Percentiles rank a stretch among this genome's conserved stretches.
These are phyloP conservation scores for Pseudopithomyces chartarum DNA, from an alignment of 2,329 filamentous ascomycete genomes.

Conservation along the genomic window DNA sequence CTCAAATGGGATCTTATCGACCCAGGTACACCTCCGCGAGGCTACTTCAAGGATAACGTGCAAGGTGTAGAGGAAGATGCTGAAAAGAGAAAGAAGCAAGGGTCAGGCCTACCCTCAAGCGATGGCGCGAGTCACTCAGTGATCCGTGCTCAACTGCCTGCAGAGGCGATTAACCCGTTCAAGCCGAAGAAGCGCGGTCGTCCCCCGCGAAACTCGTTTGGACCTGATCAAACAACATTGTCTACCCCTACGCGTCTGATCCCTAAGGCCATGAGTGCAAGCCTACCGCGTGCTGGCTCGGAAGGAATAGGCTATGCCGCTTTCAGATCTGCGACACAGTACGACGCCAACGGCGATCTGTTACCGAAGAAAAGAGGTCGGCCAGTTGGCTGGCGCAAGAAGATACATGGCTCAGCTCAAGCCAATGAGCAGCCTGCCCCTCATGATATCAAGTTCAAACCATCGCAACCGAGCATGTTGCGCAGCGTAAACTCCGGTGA, in stretches of 20 bases:
- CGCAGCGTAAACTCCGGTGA: conserved; percentile 24
- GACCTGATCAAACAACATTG: conserved; percentile 21
- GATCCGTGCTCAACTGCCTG: conserved; percentile 27
- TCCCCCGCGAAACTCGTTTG: conserved; percentile 38
- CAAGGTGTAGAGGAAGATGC: conserved; percentile 36
- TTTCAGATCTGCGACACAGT: conserved; percentile 41
- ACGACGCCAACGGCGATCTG: conserved; percentile 40
- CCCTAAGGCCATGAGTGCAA: conserved; percentile 30
- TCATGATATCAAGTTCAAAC: conserved; percentile 9
- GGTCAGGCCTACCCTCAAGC: conserved; percentile 22
- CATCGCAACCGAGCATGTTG: conserved; percentile 31
- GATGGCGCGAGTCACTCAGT: conserved; percentile 25
- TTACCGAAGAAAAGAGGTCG: conserved; percentile 53
- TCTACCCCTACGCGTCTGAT: conserved; percentile 21
- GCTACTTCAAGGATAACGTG: conserved; percentile 34
- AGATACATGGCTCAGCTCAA: conserved; percentile 48
- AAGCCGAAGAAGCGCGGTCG: conserved; percentile 40
- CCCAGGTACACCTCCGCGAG: conserved; percentile 54
- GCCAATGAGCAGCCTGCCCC: conserved; percentile 22
- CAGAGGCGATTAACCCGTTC: conserved; percentile 37
- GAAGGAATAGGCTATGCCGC: conserved; percentile 48
- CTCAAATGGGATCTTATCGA: conserved; percentile 68
- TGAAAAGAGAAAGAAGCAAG: conserved; percentile 22
- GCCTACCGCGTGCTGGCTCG: conserved; percentile 23
- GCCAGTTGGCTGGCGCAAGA: conserved; percentile 57